phyloP scores from a whole-genome alignment of 495 filamentous ascomycete species.

The Penicillium angulare region DNA sequence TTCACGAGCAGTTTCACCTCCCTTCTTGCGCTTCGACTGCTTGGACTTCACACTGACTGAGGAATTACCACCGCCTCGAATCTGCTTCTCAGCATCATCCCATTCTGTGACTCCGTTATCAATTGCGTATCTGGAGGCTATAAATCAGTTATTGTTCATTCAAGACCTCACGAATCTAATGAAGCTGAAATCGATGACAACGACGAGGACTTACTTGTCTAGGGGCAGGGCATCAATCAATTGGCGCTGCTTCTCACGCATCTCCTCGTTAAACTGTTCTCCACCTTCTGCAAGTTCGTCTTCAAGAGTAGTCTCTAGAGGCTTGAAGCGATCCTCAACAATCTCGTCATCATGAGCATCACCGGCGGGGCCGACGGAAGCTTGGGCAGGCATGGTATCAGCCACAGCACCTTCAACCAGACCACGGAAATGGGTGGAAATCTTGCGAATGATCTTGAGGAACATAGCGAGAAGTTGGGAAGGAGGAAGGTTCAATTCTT shows the following conservation, averaged over 20 bases:
- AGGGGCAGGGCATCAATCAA: conserved; percentile 87
- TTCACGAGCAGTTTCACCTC: conserved; percentile 56
- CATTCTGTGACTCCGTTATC: conserved; percentile 68
- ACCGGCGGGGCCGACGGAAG: conserved; percentile 49
- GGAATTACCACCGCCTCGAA: conserved; percentile 57
- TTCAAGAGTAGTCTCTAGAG: conserved; percentile 69
- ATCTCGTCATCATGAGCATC: conserved; percentile 61
- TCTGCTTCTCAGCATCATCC: conserved; percentile 81
- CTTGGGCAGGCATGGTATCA: conserved; percentile 60
- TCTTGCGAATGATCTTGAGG: conserved; percentile 89
- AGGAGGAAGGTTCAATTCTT: conserved; percentile 69
- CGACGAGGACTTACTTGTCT: conserved; percentile 65
- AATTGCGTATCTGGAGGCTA: conserved; percentile 70
- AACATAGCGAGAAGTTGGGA: conserved; percentile 93
- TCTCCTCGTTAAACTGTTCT: conserved; percentile 64
- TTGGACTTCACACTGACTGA: conserved; percentile 85
- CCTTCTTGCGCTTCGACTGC: conserved; percentile 71
- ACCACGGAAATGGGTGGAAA: conserved; percentile 69
- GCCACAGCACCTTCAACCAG: conserved; percentile 74
- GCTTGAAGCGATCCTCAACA: conserved; percentile 60
- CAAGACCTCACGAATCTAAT: not conserved
- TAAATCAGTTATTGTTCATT: conserved; percentile 47
- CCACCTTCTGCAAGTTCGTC: conserved; percentile 86
- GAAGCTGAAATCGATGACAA: not conserved
- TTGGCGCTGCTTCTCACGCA: conserved; percentile 76